Evolutionary conservation across 305 asterid genomes (phyloP).

Genomic region (Fraxinus albicans): DNA sequence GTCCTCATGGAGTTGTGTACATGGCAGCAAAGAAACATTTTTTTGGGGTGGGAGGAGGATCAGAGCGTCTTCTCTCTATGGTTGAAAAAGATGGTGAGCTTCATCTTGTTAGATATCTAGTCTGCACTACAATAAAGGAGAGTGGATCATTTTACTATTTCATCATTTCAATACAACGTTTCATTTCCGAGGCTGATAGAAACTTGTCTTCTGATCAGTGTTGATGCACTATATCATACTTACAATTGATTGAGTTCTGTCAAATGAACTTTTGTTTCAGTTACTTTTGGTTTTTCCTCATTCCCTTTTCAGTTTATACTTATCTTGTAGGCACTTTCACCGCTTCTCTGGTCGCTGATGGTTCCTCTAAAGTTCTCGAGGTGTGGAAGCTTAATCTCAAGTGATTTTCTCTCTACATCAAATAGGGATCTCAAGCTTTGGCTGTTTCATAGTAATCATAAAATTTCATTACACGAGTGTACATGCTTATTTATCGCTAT

Average conservation of each 20-base stretch:
- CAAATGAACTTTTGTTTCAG: not conserved
- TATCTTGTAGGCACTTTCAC: conserved; percentile 47
- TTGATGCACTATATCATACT: not conserved
- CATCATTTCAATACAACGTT: not conserved
- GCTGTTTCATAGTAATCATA: not conserved
- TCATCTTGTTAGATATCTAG: not conserved
- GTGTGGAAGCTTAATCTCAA: conserved; percentile 73
- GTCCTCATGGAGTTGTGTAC: conserved; percentile 64
- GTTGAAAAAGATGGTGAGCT: conserved; percentile 75
- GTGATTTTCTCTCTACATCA: conserved; percentile 28
- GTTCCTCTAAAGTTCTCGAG: conserved; percentile 88
- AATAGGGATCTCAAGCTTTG: not conserved
- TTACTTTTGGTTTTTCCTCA: not conserved
- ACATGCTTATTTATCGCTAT: not conserved
- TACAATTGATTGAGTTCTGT: not conserved
- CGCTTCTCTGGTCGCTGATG: conserved; percentile 69
- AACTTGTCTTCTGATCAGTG: not conserved
- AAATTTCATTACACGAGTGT: not conserved
- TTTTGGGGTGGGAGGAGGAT: conserved; percentile 98
- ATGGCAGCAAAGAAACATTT: conserved; percentile 95
- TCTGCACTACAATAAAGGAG: not conserved
- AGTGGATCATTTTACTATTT: not conserved
- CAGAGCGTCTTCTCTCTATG: conserved; percentile 68
- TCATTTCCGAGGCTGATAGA: not conserved
- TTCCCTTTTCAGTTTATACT: not conserved